Conservation (phyloP, 495 filamentous ascomycete species). For the Choiromyces venosus region DNA sequence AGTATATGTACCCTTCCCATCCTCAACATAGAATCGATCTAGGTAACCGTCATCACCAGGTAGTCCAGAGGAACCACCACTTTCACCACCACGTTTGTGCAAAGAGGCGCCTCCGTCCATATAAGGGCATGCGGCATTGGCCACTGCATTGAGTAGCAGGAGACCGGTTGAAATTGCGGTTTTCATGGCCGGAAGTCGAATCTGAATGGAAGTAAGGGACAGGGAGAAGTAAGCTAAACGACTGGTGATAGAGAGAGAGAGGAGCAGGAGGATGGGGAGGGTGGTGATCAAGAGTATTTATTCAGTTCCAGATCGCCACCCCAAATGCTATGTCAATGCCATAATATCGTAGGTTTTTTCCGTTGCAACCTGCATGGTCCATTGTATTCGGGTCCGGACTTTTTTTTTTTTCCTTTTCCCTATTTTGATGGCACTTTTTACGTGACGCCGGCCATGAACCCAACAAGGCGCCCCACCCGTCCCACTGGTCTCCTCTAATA, state of each 20-base stretch:
- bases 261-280: background rate
- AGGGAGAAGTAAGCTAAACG: background rate
- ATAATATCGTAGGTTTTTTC: background rate
- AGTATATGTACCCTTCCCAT: constrained; percentile 54
- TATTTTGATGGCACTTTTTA: background rate
- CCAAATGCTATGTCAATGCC: background rate
- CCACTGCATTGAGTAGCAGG: constrained; percentile 33
- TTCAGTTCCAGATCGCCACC: constrained; percentile 1
- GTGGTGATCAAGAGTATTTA: constrained; percentile 21
- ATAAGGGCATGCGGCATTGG: constrained; percentile 36
- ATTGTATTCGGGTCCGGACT: background rate
- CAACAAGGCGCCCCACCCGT: background rate
- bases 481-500: background rate
- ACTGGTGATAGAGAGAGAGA: constrained; percentile 1
- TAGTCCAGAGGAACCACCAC: background rate
- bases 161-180: constrained; percentile 22
- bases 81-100: constrained; percentile 10
- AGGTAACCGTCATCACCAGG: constrained; percentile 47
- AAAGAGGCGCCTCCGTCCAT: constrained; percentile 35
- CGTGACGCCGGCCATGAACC: background rate
- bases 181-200: constrained; percentile 21
- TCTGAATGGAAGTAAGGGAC: constrained; percentile 6
- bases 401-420: background rate
- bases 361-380: background rate
- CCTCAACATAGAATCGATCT: constrained; percentile 58